Conservation (phyloP, 1,284 basidiomycete genomes). For the Takashimella tepidaria region DNA sequence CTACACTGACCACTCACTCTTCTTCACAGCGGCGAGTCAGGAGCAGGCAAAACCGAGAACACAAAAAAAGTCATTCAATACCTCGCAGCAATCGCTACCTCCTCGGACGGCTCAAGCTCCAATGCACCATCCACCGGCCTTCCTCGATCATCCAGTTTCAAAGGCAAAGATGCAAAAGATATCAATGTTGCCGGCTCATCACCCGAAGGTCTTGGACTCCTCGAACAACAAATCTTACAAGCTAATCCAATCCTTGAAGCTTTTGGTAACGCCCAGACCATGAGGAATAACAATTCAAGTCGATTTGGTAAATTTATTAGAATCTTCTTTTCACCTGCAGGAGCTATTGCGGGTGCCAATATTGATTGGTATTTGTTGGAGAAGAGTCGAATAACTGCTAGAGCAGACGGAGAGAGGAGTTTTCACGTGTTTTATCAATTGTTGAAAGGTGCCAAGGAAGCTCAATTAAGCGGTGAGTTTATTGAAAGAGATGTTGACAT, state of each 20-base stretch:
- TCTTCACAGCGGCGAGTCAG: constrained; percentile 79
- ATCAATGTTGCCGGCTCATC: constrained; percentile 29
- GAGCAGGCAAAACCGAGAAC: constrained; percentile 98
- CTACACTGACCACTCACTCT: constrained; percentile 6
- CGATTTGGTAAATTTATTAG: constrained; percentile 94
- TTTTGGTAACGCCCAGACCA: constrained; percentile 98
- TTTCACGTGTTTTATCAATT: constrained; percentile 98
- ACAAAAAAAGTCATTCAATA: constrained; percentile 99
- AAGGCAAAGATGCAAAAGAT: constrained; percentile 38
- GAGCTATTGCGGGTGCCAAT: constrained; percentile 94
- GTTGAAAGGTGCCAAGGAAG: constrained; percentile 61
- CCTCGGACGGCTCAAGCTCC: constrained; percentile 57
- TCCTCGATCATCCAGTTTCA: constrained; percentile 44
- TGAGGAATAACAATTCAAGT: constrained; percentile 98
- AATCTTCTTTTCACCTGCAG: constrained; percentile 89
- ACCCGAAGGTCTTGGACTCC: constrained; percentile 62
- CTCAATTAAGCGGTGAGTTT: constrained; percentile 58
- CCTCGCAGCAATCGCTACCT: constrained; percentile 87
- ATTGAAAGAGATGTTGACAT: not conserved
- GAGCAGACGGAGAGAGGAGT: constrained; percentile 80
- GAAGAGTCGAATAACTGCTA: constrained; percentile 90
- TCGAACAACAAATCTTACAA: constrained; percentile 95
- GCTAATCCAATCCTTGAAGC: constrained; percentile 98
- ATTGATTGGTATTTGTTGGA: constrained; percentile 99
- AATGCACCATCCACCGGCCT: constrained; percentile 36